Conservation (phyloP, 2,329 filamentous ascomycete genomes). For the Ophiostoma novo-ulmi region DNA sequence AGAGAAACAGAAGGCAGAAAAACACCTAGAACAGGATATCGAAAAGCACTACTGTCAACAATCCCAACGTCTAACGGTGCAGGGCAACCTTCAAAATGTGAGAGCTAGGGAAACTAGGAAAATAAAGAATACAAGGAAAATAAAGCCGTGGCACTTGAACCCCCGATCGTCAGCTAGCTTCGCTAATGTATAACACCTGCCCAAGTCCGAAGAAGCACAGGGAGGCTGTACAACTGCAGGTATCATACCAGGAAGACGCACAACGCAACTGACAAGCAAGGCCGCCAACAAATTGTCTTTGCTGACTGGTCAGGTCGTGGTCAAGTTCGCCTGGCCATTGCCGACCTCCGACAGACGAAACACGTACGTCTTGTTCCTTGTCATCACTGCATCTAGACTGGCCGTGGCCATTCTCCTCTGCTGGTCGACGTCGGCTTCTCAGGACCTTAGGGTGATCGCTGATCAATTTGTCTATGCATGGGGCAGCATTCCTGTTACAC, state of each 20-base stretch:
- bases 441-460: not conserved
- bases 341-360: constrained; percentile 29
- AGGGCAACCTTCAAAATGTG: not conserved
- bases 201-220: not conserved
- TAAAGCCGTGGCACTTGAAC: not conserved
- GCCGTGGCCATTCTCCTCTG: not conserved
- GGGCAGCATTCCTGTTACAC: constrained; percentile 24
- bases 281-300: not conserved
- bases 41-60: not conserved
- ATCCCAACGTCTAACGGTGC: not conserved
- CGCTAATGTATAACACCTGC: constrained; percentile 1
- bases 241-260: not conserved
- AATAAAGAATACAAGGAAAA: not conserved
- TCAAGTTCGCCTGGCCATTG: constrained; percentile 18
- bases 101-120: not conserved
- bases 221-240: not conserved
- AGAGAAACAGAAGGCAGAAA: not conserved
- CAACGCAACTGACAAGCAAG: constrained; percentile 13
- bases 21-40: not conserved
- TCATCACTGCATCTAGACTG: not conserved
- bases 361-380: constrained; percentile 25
- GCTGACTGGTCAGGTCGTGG: constrained; percentile 15
- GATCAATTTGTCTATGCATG: not conserved
- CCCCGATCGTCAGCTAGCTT: not conserved
- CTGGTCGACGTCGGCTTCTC: not conserved